Base-by-base conservation (phyloP, 192 early-diverging fungal species). In the Entophlyctis luteolus region DNA sequence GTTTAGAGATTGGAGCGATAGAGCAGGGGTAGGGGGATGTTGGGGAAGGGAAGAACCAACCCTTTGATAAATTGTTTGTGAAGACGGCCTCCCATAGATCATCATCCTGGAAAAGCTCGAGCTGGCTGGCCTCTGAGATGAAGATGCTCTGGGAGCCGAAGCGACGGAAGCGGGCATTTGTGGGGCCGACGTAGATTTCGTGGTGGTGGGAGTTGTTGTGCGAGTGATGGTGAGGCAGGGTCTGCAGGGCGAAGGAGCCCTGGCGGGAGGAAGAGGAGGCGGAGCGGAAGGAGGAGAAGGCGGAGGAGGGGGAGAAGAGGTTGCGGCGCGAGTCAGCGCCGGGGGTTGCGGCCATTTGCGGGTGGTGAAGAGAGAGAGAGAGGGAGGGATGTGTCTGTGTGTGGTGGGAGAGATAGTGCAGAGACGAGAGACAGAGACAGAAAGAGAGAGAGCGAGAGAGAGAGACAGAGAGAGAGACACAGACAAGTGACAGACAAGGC, bases 81-180 rank as follows among this genome's bases (percentile, higher is more conserved):
- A 28, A 38, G 14, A 57, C 25, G 2, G 55, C 55, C 55, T 57
- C 23, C 55, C 55, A 57, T n/a, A 57, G 55, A 35, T 57, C 36
- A 35, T 31, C 34, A 35, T 57, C 55, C 0, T 14, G n/a, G 36
- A 57, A 57, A 4, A 57, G 55, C 2, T n/a, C 29, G 14, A 57
- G 23, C 23, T 57, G 55, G 33, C 8, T 57, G 29, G 14, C n/a
- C 34, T 34, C 31, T 12, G 14, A 23, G 18, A 57, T 16, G 36
- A 57, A 57, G 28, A 35, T 34, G 55, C 36, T 27, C 16, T 18
- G n/a, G 14, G 25, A 28, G 23, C 55, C 55, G 55, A 34, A 57
- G 33, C 55, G 55, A 10, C 18, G 29, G 55, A 57, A 57, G n/a
- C 39, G 39, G 10, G 8, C 10, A n/a, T 42, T 42, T 8, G 10